A percentile compares a stretch with the other conserved stretches of the same genome.
phyloP scores from a whole-genome alignment of 306 rosid species.

The Hippophae rhamnoides region DNA sequence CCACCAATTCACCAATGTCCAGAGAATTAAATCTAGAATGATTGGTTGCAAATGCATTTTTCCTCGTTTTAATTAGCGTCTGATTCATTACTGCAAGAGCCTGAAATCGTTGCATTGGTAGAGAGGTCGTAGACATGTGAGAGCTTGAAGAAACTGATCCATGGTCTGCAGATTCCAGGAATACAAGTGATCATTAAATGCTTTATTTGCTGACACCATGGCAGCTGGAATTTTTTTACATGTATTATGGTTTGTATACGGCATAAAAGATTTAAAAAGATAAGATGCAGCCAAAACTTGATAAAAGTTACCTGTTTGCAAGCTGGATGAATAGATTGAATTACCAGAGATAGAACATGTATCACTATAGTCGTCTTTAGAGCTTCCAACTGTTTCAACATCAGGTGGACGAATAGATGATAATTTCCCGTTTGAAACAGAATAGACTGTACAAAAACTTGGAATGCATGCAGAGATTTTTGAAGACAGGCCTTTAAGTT shows the following conservation, averaged over 20 bases:
- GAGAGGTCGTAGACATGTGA: conserved; percentile 45
- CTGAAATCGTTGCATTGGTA: conserved; percentile 64
- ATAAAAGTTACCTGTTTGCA: conserved; percentile 50
- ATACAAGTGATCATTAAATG: conserved; percentile 3
- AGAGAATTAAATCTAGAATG: conserved; percentile 48
- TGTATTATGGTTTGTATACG: not conserved
- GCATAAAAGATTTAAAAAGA: conserved; percentile 4
- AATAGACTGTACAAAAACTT: conserved; percentile 69
- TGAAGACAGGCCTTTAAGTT: conserved; percentile 48
- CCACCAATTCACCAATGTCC: conserved; percentile 39
- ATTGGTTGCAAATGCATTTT: conserved; percentile 22
- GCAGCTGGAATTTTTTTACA: too few species aligned
- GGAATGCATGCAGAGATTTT: conserved; percentile 64
- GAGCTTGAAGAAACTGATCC: conserved; percentile 39
- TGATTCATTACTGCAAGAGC: conserved; percentile 70
- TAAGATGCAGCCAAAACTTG: conserved; percentile 14
- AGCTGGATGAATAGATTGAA: conserved; percentile 40
- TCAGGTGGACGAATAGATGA: conserved; percentile 55
- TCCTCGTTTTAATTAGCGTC: conserved; percentile 28
- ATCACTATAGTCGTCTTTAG: conserved; percentile 46
- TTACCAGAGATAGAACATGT: conserved; percentile 46
- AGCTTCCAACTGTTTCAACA: conserved; percentile 31
- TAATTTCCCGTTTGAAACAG: conserved; percentile 69
- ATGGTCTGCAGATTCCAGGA: conserved; percentile 35
- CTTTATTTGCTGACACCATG: conserved; percentile 5